Percentiles rank a stretch among this genome's conserved stretches.
phyloP scores from a whole-genome alignment of 805 yeast genomes.

The Zygosaccharomyces gambellarensis region DNA sequence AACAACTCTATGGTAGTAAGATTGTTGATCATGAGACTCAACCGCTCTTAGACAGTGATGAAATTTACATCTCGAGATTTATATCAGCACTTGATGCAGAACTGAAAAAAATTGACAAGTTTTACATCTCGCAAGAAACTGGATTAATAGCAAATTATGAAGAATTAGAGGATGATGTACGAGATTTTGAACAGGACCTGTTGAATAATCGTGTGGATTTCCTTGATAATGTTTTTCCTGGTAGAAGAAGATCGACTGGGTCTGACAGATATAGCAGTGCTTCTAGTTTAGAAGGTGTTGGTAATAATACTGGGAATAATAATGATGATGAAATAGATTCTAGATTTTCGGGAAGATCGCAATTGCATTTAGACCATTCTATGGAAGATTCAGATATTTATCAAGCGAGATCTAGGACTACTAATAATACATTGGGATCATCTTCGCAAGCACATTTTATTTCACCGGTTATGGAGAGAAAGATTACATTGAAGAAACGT shows the following conservation, averaged over 20 bases:
- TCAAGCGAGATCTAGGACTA: slow-evolving; percentile 13
- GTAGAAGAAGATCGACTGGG: slow-evolving; percentile 11
- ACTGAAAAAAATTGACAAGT: slow-evolving; percentile 66
- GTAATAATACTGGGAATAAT: slow-evolving; percentile 3
- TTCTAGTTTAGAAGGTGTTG: slow-evolving; percentile 6
- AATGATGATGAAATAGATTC: slow-evolving; percentile 7
- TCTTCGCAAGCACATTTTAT: slow-evolving; percentile 8
- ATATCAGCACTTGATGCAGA: slow-evolving; percentile 72
- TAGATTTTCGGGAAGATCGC: not conserved
- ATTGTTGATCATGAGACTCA: slow-evolving; percentile 14
- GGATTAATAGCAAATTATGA: slow-evolving; percentile 40
- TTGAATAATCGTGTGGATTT: slow-evolving; percentile 17
- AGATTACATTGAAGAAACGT: slow-evolving; percentile 62
- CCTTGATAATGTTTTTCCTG: slow-evolving; percentile 17
- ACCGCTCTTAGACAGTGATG: slow-evolving; percentile 28
- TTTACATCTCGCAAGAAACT: slow-evolving; percentile 63
- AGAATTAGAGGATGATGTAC: slow-evolving; percentile 55
- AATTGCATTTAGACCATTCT: slow-evolving; percentile 8
- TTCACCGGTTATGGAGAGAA: slow-evolving; percentile 28
- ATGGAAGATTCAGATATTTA: slow-evolving; percentile 7
- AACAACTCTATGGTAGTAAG: slow-evolving; percentile 32
- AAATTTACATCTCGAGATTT: slow-evolving; percentile 55
- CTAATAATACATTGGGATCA: slow-evolving; percentile 9
- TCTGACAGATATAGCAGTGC: slow-evolving; percentile 14
- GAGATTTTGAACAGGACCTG: slow-evolving; percentile 46